A percentile compares a stretch with the other conserved stretches of the same genome.
phyloP scores from a whole-genome alignment of 1,284 basidiomycete genomes.

The Irpex rosettiformis region DNA sequence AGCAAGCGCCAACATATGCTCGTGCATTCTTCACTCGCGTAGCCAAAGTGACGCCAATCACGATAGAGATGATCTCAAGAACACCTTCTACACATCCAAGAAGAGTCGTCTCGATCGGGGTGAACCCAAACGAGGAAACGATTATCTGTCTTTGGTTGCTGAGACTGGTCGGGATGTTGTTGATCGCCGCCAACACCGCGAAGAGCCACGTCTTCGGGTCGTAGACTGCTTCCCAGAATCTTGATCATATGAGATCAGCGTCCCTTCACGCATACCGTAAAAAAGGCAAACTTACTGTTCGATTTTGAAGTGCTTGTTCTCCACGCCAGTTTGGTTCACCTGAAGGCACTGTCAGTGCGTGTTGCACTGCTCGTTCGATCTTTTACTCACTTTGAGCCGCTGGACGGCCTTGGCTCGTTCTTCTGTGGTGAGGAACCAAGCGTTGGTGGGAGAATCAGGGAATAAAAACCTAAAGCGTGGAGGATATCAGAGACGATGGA shows the following conservation, averaged over 20 bases:
- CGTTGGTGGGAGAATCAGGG: conserved; percentile 65
- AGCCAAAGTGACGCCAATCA: conserved; percentile 54
- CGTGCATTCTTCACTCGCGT: conserved; percentile 52
- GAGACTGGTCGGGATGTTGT: conserved; percentile 68
- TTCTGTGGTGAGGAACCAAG: conserved; percentile 61
- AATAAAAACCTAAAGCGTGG: conserved; percentile 41
- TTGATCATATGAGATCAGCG: conserved; percentile 19
- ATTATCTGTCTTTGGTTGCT: conserved; percentile 70
- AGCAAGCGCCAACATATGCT: conserved; percentile 55
- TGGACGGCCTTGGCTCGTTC: conserved; percentile 60
- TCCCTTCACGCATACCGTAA: not conserved
- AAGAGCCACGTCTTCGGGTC: conserved; percentile 75
- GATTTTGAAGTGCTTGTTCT: conserved; percentile 36
- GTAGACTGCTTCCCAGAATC: conserved; percentile 61
- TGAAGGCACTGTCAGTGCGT: conserved; percentile 10
- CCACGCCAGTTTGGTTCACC: conserved; percentile 37
- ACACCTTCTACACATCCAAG: conserved; percentile 65
- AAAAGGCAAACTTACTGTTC: conserved; percentile 35
- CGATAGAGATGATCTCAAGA: conserved; percentile 66
- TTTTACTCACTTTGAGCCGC: conserved; percentile 51
- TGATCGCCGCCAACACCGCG: conserved; percentile 56
- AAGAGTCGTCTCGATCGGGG: conserved; percentile 60
- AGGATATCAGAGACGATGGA: not conserved
- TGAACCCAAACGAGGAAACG: conserved; percentile 65
- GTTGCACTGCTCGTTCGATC: conserved; percentile 11